Percentiles rank a stretch among this genome's conserved stretches.
These are phyloP conservation scores for Ascoidea rubescens DNA, from an alignment of 805 yeast genomes.

Conservation along the genomic window DNA sequence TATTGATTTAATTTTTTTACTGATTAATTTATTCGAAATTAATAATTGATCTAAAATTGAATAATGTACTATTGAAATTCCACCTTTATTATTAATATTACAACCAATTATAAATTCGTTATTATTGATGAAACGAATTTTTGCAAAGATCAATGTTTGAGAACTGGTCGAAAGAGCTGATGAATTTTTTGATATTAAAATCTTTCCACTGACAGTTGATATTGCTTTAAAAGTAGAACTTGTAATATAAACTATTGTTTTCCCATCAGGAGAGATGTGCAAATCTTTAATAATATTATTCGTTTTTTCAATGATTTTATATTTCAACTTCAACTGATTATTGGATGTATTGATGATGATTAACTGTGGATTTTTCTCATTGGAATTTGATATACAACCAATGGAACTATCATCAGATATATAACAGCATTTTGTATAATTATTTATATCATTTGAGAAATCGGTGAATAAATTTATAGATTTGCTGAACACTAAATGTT, in stretches of 20 bases:
- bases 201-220: slow-evolving; percentile 32
- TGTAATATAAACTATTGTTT: slow-evolving; percentile 50
- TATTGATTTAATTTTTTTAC: slow-evolving; percentile 36
- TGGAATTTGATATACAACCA: slow-evolving; percentile 58
- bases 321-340: slow-evolving; percentile 32
- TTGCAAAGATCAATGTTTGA: slow-evolving; percentile 21
- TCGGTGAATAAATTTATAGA: slow-evolving; percentile 43
- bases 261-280: slow-evolving; percentile 53
- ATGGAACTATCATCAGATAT: slow-evolving; percentile 44
- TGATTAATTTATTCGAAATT: slow-evolving; percentile 3
- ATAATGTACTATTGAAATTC: slow-evolving; percentile 20
- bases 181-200: slow-evolving; percentile 16
- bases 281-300: slow-evolving; percentile 47
- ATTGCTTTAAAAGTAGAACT: slow-evolving; percentile 35
- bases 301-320: slow-evolving; percentile 36
- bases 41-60: slow-evolving; percentile 1
- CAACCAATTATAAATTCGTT: slow-evolving; percentile 28
- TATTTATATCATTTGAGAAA: slow-evolving; percentile 30
- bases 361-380: slow-evolving; percentile 36
- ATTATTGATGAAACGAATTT: slow-evolving; percentile 26
- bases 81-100: slow-evolving; percentile 24
- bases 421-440: slow-evolving; percentile 44
- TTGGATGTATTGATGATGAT: slow-evolving; percentile 48
- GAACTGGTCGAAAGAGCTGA: slow-evolving; percentile 12
- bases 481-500: slow-evolving; percentile 45